Conservation (phyloP, 352 stramenopile species). For the Pythium rishiriense region DNA sequence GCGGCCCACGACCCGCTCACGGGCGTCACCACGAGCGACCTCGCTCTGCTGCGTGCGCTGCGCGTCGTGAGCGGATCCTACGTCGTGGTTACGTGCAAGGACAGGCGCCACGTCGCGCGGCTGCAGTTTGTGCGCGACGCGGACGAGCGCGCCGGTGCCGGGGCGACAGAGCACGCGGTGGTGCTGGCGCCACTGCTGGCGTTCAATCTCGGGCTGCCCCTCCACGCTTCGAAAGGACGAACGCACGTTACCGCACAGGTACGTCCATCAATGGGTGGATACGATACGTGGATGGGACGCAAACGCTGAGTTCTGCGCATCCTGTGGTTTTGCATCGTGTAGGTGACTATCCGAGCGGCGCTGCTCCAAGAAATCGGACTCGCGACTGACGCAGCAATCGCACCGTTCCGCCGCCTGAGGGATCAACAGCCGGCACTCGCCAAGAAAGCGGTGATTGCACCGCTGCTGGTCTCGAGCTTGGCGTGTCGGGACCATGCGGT, state of each 20-base stretch:
- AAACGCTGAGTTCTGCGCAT: neutral
- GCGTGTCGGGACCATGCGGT: slow-evolving; percentile 55
- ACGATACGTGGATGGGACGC: neutral
- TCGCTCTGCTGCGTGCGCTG: slow-evolving; percentile 19
- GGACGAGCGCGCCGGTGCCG: too few relatives aligned
- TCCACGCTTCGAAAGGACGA: slow-evolving; percentile 34
- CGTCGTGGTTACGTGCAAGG: slow-evolving; percentile 12
- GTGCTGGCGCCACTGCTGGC: slow-evolving; percentile 69
- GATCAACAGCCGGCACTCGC: slow-evolving; percentile 56
- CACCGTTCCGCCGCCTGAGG: slow-evolving; percentile 46
- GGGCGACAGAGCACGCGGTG: slow-evolving; percentile 12
- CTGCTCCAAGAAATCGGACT: slow-evolving; percentile 54
- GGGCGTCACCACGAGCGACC: slow-evolving; percentile 14
- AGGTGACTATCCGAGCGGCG: slow-evolving; percentile 45
- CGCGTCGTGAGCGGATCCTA: slow-evolving; percentile 27
- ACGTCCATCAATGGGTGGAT: slow-evolving; percentile 6
- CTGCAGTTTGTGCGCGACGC: slow-evolving; percentile 12
- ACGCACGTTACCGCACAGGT: slow-evolving; percentile 36
- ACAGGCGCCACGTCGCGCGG: slow-evolving; percentile 16
- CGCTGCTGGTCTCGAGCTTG: slow-evolving; percentile 61
- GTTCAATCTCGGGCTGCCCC: slow-evolving; percentile 68
- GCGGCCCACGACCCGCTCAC: slow-evolving; percentile 12
- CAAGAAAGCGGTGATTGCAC: slow-evolving; percentile 61
- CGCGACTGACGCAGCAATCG: neutral
- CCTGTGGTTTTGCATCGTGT: too few relatives aligned